Evolutionary conservation across 1,284 basidiomycete species (phyloP).

Genomic region (Moesziomyces aphidis): DNA sequence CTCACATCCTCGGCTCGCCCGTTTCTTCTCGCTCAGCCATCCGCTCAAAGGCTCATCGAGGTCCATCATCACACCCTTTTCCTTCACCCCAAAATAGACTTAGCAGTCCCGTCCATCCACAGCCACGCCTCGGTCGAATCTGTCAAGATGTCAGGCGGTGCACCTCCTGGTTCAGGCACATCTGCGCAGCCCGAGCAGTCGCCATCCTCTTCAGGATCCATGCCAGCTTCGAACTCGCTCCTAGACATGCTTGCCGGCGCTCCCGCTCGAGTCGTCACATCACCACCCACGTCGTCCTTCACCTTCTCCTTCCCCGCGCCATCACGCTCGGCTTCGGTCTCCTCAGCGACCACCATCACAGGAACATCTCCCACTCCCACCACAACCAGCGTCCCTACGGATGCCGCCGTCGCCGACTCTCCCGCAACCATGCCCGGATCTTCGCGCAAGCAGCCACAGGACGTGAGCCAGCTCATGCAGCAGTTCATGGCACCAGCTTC

Average conservation of each 20-base stretch:
- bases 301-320: neutral
- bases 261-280: slow-evolving; percentile 26
- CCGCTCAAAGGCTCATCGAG: too few relatives aligned
- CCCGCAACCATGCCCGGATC: slow-evolving; percentile 5
- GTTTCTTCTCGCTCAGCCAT: slow-evolving; percentile 3
- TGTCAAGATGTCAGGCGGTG: slow-evolving; percentile 10
- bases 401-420: neutral
- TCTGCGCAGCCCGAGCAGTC: neutral
- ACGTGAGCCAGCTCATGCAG: slow-evolving; percentile 30
- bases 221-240: slow-evolving; percentile 29
- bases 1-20: neutral
- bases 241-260: slow-evolving; percentile 46
- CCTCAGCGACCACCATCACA: neutral
- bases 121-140: too few relatives aligned
- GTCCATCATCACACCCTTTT: too few relatives aligned
- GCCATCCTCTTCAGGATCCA: neutral
- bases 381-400: neutral
- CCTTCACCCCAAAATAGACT: slow-evolving; percentile 8
- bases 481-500: slow-evolving; percentile 27
- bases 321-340: slow-evolving; percentile 1
- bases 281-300: slow-evolving; percentile 17
- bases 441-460: slow-evolving; percentile 5
- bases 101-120: neutral
- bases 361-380: neutral
- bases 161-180: slow-evolving; percentile 4